Evolutionary conservation across 208 protist species (phyloP), one percentile per base, ranked within the genome.

Genomic region (Wallacemonas sp.): DNA sequence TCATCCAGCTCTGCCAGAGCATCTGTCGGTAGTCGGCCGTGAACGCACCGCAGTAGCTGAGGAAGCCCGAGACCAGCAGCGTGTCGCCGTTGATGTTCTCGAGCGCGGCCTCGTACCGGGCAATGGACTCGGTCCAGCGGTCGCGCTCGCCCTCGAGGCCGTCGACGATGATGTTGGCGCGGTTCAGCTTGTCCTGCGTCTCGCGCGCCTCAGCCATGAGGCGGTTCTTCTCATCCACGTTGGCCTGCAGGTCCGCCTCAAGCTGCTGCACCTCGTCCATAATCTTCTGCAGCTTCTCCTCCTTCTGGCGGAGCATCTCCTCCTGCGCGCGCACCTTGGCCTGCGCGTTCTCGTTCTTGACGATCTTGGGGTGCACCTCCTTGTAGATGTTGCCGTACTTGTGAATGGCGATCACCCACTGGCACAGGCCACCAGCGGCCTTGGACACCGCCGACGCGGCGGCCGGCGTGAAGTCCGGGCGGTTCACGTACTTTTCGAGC

Each of bases 371-470:
- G 60, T 97, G 90, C 24, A 99, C 98, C 65, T 98, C 94, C 69
- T 98, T 97, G 78, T 90, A 97, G 57, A 99, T 94, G 62, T 96
- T 88, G 36, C 92, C 97, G 75, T 98, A 99, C 67, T 97, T 93
- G 72, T 99, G 89, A 78, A 99, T 99, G 24, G 98, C 98, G 62
- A 97, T 90, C 19, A 99, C 97, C 98, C 98, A 99, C 85, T 98
- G 84, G 78, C 97, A 99, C 8, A 99, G 76, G 32, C 95, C 96
- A 72, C 88, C 90, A 16, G 93, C 96, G 14, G 98, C 98, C 56
- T 88, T 90, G 2, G 98, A 99, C 61, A 98, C 97, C n/a, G 87
- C 84, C 44, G 78, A 85, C 48, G 94, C 92, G 21, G 86, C 81
- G 1, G 87, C 83, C 4, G 92, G 95, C 11, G 93, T 95, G 72